Evolutionary conservation across 192 early-diverging fungal genomes (phyloP).

Genomic region (Neocallimastix lanati): DNA sequence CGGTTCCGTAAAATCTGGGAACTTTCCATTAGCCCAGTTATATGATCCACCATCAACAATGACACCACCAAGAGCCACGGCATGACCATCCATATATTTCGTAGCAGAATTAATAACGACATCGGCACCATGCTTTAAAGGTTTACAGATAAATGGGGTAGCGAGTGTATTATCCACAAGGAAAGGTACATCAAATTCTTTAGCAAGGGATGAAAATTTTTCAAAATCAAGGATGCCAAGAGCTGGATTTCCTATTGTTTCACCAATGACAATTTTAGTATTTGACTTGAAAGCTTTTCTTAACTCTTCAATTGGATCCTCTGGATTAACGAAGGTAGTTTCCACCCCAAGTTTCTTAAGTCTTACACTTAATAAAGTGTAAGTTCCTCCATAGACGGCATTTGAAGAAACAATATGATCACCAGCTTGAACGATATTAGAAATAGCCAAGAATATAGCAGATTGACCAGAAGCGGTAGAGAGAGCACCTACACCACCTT

Average conservation of each 20-base stretch:
- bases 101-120: neutral
- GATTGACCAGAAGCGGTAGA: neutral
- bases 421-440: neutral
- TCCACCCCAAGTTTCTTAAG: neutral
- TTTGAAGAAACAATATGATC: neutral
- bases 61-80: neutral
- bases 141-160: neutral
- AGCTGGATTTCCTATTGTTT: neutral
- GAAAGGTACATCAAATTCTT: neutral
- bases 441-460: neutral
- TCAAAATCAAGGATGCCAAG: neutral
- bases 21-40: neutral
- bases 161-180: constrained; percentile 1
- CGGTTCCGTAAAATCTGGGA: neutral
- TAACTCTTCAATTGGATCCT: neutral
- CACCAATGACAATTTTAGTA: neutral
- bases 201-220: neutral
- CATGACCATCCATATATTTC: neutral
- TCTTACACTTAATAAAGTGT: neutral
- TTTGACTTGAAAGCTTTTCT: neutral
- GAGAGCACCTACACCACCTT: neutral
- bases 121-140: constrained; percentile 1
- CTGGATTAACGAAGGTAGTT: neutral
- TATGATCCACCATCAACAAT: neutral
- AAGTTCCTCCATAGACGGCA: neutral